Conservation (phyloP, 805 yeast species). For the Pichia exigua region DNA sequence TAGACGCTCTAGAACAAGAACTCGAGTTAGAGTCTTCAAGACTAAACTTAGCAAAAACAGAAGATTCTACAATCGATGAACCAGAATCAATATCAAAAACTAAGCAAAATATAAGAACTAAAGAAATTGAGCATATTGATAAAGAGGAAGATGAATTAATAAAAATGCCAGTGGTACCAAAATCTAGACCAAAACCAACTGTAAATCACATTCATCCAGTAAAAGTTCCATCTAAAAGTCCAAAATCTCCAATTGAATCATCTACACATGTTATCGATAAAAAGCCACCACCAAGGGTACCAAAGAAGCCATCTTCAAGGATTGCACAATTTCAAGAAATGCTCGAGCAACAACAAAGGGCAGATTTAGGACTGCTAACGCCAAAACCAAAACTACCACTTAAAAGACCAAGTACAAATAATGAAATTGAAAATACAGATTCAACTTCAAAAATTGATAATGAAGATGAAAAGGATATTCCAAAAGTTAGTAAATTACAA, state of each 20-base stretch:
- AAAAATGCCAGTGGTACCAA: conserved; percentile 7
- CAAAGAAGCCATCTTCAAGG: conserved; percentile 69
- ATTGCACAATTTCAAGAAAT: conserved; percentile 79
- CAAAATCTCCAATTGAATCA: neutral
- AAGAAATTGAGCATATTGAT: no score
- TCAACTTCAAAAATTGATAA: neutral
- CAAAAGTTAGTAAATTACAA: conserved; percentile 18
- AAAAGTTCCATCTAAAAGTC: neutral
- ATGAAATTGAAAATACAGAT: conserved; percentile 1
- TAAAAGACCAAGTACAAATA: conserved; percentile 14
- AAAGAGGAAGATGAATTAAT: neutral
- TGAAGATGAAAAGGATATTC: neutral
- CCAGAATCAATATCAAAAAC: neutral
- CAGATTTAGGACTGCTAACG: conserved; percentile 24
- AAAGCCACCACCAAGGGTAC: conserved; percentile 55
- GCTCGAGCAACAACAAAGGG: conserved; percentile 46
- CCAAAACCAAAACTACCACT: conserved; percentile 18
- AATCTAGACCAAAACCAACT: conserved; percentile 8
- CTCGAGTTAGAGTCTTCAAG: neutral
- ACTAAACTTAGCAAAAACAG: neutral
- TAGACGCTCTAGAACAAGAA: neutral
- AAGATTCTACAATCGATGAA: neutral
- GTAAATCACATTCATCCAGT: neutral
- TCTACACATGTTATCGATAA: conserved; percentile 1
- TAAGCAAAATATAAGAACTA: neutral